Conservation (phyloP, 2,329 filamentous ascomycete genomes). For the Huntiella bhutanensis region DNA sequence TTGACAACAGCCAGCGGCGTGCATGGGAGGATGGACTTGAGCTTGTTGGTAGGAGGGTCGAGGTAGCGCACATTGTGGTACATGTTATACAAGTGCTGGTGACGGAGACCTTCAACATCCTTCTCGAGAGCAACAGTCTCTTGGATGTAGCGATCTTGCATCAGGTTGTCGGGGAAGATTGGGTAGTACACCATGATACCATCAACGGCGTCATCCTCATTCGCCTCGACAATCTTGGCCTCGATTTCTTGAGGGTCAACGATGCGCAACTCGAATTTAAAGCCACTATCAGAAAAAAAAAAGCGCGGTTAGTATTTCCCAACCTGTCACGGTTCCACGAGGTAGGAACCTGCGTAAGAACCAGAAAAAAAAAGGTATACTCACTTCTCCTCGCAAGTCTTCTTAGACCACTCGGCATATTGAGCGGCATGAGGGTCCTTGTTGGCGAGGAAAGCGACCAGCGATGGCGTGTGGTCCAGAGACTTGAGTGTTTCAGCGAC, state of each 20-base stretch:
- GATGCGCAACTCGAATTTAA: constrained; percentile 68
- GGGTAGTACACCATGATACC: constrained; percentile 97
- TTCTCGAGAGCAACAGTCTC: constrained; percentile 80
- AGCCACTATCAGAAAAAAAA: constrained; percentile 42
- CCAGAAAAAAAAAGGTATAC: not conserved
- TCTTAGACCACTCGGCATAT: constrained; percentile 94
- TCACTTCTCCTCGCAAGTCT: constrained; percentile 87
- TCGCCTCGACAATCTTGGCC: constrained; percentile 70
- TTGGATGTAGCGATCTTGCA: constrained; percentile 87
- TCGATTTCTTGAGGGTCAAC: constrained; percentile 79
- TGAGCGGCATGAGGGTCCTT: constrained; percentile 75
- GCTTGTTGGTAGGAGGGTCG: constrained; percentile 54
- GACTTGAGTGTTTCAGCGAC: constrained; percentile 57
- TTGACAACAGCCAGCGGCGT: constrained; percentile 93
- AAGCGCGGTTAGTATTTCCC: not conserved
- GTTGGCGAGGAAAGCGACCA: constrained; percentile 87
- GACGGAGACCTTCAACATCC: constrained; percentile 87
- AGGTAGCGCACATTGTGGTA: constrained; percentile 96
- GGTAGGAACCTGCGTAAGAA: not conserved
- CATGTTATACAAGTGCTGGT: constrained; percentile 97
- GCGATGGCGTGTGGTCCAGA: constrained; percentile 52
- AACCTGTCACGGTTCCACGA: not conserved
- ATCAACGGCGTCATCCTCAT: constrained; percentile 57
- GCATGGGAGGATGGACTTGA: constrained; percentile 88
- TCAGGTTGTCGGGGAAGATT: constrained; percentile 63